These are phyloP conservation scores for Lentinula novae-zelandiae DNA, from an alignment of 1,284 basidiomycete genomes.

Conservation along the genomic window DNA sequence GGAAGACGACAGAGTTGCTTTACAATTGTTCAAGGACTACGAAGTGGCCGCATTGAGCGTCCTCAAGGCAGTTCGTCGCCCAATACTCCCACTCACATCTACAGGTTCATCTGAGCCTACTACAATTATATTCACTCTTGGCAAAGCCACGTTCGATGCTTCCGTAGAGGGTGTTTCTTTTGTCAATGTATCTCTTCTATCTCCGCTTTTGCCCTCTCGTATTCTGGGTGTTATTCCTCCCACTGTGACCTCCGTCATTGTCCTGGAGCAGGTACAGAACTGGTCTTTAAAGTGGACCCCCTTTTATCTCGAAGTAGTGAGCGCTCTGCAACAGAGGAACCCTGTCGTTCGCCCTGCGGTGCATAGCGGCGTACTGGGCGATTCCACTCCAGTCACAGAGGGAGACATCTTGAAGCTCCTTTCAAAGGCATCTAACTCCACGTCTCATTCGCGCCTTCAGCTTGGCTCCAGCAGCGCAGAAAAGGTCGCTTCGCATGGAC, in stretches of 20 bases:
- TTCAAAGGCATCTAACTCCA: constrained; percentile 30
- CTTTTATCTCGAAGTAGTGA: constrained; percentile 80
- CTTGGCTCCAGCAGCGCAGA: constrained; percentile 34
- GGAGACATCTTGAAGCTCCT: constrained; percentile 48
- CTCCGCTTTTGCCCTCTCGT: constrained; percentile 67
- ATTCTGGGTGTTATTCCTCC: constrained; percentile 65
- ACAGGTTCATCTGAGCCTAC: constrained; percentile 50
- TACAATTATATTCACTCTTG: constrained; percentile 72
- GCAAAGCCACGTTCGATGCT: constrained; percentile 43
- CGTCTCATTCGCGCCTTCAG: constrained; percentile 36
- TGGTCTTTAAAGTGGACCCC: constrained; percentile 88
- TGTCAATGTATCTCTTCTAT: constrained; percentile 69
- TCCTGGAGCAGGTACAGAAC: constrained; percentile 77
- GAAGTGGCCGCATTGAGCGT: constrained; percentile 64
- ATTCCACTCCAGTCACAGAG: constrained; percentile 37
- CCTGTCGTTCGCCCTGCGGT: constrained; percentile 47
- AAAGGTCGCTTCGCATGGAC: constrained; percentile 25
- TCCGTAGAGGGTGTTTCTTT: constrained; percentile 61
- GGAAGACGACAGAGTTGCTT: constrained; percentile 22
- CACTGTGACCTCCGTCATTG: constrained; percentile 70
- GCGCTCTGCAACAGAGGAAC: constrained; percentile 65
- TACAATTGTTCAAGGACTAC: constrained; percentile 50
- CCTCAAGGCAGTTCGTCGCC: constrained; percentile 56
- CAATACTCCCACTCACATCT: constrained; percentile 48
- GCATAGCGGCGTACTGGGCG: constrained; percentile 60